Evolutionary conservation across 768 basidiomycete species (phyloP).

Genomic region (Tricholoma flavovirens): DNA sequence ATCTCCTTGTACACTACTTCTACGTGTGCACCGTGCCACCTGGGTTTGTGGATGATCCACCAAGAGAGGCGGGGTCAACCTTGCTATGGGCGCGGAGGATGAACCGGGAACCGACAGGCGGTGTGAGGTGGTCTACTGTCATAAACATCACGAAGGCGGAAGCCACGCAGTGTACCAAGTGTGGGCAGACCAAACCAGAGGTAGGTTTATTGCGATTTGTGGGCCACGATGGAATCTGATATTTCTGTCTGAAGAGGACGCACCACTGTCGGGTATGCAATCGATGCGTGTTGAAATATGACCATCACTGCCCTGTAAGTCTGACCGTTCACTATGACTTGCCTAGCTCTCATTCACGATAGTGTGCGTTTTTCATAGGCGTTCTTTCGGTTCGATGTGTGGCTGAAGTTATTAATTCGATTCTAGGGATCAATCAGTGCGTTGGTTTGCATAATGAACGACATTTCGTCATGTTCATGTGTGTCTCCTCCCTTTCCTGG

Average conservation of each 20-base stretch:
- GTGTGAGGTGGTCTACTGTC: constrained; percentile 46
- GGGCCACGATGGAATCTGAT: constrained; percentile 8
- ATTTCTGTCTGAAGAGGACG: constrained; percentile 52
- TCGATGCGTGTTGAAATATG: constrained; percentile 83
- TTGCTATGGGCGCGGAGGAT: constrained; percentile 54
- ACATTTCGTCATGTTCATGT: constrained; percentile 96
- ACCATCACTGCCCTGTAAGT: constrained; percentile 88
- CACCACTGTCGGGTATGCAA: constrained; percentile 94
- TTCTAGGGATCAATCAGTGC: constrained; percentile 91
- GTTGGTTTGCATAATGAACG: constrained; percentile 95
- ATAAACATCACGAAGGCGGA: constrained; percentile 49
- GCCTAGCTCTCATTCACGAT: constrained; percentile 5
- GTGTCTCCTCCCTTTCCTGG: constrained; percentile 20
- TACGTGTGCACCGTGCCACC: constrained; percentile 75
- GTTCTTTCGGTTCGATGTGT: neutral
- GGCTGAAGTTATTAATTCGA: neutral
- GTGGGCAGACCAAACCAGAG: constrained; percentile 68
- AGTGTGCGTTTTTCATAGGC: constrained; percentile 33
- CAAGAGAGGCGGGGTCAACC: constrained; percentile 31
- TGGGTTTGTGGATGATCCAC: constrained; percentile 68
- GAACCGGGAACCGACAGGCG: constrained; percentile 27
- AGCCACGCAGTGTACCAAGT: constrained; percentile 61
- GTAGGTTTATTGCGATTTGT: constrained; percentile 35
- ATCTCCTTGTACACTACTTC: constrained; percentile 81
- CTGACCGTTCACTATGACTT: constrained; percentile 1